phyloP scores from a whole-genome alignment of 75 land plant species.

The Isoetes taiwanensis region DNA sequence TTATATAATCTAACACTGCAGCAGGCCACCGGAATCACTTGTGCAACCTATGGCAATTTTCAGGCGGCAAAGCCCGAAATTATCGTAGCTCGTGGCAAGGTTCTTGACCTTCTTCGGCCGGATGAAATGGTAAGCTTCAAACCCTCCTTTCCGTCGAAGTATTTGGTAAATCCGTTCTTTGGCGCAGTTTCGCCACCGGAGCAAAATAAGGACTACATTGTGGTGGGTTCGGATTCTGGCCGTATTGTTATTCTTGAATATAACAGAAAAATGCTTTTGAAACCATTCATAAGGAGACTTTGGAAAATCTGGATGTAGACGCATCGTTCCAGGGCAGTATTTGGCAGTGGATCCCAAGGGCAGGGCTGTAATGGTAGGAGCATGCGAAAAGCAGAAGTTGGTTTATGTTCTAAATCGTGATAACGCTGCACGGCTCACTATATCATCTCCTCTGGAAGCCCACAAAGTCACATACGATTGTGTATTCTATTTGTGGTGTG shows the following conservation, averaged over 20 bases:
- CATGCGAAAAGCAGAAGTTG: slow-evolving; percentile 95
- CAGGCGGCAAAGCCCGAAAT: slow-evolving; percentile 83
- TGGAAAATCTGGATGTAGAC: slow-evolving; percentile 93
- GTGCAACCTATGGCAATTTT: slow-evolving; percentile 86
- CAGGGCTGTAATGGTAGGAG: slow-evolving; percentile 85
- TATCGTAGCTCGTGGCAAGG: slow-evolving; percentile 87
- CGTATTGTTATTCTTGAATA: slow-evolving; percentile 94
- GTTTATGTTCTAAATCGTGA: slow-evolving; percentile 97
- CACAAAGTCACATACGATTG: slow-evolving; percentile 91
- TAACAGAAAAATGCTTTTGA: slow-evolving; percentile 71
- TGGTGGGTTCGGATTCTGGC: slow-evolving; percentile 96
- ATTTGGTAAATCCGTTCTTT: slow-evolving; percentile 77
- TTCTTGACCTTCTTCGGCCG: slow-evolving; percentile 78
- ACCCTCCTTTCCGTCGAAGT: no score
- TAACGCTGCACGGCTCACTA: slow-evolving; percentile 85
- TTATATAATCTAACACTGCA: slow-evolving; percentile 90
- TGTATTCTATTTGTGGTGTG: slow-evolving; percentile 75
- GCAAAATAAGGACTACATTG: slow-evolving; percentile 92
- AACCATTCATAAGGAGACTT: slow-evolving; percentile 95
- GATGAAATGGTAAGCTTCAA: slow-evolving; percentile 88
- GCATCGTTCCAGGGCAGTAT: slow-evolving; percentile 96
- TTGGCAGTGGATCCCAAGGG: slow-evolving; percentile 96
- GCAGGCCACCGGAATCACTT: slow-evolving; percentile 68
- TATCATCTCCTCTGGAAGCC: slow-evolving; percentile 92
- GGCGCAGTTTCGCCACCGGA: slow-evolving; percentile 76